A percentile compares a stretch with the other conserved stretches of the same genome.
Evolutionary conservation across 225 moss, liverwort and hornwort genomes (phyloP).

Genomic region (Ulota crispa): DNA sequence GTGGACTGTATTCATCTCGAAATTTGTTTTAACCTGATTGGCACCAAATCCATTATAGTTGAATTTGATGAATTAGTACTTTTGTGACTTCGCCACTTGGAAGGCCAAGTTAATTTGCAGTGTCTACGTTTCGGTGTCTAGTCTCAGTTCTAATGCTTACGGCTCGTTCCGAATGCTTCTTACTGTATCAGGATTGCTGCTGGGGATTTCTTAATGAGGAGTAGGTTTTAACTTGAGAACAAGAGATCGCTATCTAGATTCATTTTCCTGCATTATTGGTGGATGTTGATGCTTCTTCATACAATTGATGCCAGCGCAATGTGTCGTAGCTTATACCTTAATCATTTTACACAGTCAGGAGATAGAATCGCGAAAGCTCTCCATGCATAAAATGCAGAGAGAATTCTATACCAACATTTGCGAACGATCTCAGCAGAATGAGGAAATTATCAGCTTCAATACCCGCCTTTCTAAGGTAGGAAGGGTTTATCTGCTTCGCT

Average conservation of each 20-base stretch:
- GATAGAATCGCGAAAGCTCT: constrained; percentile 52
- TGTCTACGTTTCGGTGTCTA: neutral
- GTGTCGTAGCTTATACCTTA: constrained; percentile 23
- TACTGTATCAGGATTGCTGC: neutral
- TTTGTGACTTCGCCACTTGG: neutral
- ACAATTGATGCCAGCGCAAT: neutral
- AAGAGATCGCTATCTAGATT: neutral
- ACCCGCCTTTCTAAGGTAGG: constrained; percentile 45
- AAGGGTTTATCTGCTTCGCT: neutral
- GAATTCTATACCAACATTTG: constrained; percentile 46
- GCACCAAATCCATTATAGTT: neutral
- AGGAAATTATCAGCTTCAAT: constrained; percentile 60
- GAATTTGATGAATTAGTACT: neutral
- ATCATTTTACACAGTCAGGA: constrained; percentile 39
- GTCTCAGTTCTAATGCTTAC: neutral
- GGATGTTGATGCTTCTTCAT: neutral
- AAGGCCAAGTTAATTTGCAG: neutral
- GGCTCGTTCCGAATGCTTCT: neutral
- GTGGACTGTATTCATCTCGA: neutral
- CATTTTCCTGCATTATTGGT: neutral
- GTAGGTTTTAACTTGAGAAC: neutral
- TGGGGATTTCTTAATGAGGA: neutral
- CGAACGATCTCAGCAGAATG: constrained; percentile 58
- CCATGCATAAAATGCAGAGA: constrained; percentile 54
- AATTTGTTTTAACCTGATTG: neutral